phyloP scores from a whole-genome alignment of 331 rosid species.

The Dryas integrifolia region DNA sequence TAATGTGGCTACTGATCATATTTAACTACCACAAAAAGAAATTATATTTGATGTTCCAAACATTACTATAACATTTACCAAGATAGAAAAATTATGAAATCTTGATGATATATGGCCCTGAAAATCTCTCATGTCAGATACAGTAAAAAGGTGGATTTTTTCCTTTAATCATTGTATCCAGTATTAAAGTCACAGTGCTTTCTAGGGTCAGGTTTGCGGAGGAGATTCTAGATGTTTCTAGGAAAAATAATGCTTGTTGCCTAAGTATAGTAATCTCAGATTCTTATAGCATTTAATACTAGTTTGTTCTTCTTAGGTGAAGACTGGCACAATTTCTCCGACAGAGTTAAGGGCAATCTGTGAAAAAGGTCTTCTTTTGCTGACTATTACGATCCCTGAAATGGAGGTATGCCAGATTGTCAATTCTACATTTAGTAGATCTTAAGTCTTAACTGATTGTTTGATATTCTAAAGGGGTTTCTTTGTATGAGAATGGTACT shows the following conservation, averaged over 20 bases:
- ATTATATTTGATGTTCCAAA: constrained; percentile 5
- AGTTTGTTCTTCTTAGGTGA: constrained; percentile 49
- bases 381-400: constrained; percentile 94
- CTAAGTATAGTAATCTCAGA: constrained; percentile 11
- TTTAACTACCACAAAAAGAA: neutral
- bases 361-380: constrained; percentile 88
- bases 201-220: constrained; percentile 9
- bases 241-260: constrained; percentile 8
- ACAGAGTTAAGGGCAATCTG: constrained; percentile 76
- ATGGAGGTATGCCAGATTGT: constrained; percentile 74
- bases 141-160: neutral
- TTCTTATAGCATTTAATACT: constrained; percentile 19
- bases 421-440: constrained; percentile 10
- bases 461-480: constrained; percentile 18
- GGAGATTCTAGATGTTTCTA: neutral
- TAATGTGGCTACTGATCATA: constrained; percentile 1
- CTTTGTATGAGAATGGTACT: neutral
- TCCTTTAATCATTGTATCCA: neutral
- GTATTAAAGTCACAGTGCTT: neutral
- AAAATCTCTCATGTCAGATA: neutral
- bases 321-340: constrained; percentile 59
- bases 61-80: neutral
- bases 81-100: neutral
- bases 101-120: neutral
- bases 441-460: constrained; percentile 1